Evolutionary conservation across 2,329 filamentous ascomycete species (phyloP), one percentile per base, ranked within the genome.

Genomic region (Neocucurbitaria cava): DNA sequence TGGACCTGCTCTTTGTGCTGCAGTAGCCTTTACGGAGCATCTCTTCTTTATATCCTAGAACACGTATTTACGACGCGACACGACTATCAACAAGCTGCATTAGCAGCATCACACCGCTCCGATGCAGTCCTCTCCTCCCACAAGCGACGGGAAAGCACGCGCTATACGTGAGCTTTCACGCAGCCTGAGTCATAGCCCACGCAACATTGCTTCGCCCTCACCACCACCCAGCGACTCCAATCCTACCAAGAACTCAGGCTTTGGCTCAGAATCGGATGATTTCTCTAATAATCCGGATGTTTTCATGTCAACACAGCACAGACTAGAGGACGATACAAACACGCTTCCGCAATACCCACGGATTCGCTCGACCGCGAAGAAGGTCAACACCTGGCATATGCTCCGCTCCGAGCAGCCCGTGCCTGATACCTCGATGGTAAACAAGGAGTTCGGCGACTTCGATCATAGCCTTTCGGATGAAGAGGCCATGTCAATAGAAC

Each of bases 401-500:
- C 64, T 68, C 15, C 65, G 61, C 41, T 71, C 73, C 3, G 75
- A 78, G 51, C 69, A 65, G 20, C 62, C 64, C 18, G 64, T 70
- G 41, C 68, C 66, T 2, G 69, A 76, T 46, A 77, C 74, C 5
- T 77, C 74, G 13, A 72, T 76, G 66, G 68, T 77, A 21, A 71
- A 73, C 58, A 76, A 72, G 42, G 65, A 76, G 31, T 78, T 78
- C 42, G 59, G 62, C 28, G 75, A 78, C 56, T 78, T 78, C 53
- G 72, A 76, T 26, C 78, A 81, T 17, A 73, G 75, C 50, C 50
- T 69, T 10, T 71, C 72, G 3, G 74, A 77, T 11, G 77, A 82
- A 36, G 78, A 81, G 45, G 79, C 77, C 46, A 76, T 82, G 54
- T 86, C 84, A 2, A 78, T 88, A 51, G 85, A 88, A 65, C 69